Conservation (phyloP, 2,329 filamentous ascomycete species). For the Penicillium concentricum region DNA sequence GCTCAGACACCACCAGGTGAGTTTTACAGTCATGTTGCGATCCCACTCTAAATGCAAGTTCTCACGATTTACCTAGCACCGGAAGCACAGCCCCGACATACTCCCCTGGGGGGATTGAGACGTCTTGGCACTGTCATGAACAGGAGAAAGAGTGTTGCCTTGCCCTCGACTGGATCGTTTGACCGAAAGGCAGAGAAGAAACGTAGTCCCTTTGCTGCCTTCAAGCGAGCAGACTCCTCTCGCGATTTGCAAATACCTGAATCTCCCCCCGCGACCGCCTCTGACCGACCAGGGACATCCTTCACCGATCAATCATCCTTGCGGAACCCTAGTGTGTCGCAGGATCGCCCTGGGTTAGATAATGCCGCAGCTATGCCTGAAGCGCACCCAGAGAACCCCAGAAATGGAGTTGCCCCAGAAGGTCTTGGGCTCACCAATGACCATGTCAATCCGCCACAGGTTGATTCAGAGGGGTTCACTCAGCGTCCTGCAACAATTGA, state of each 20-base stretch:
- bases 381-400: slow-evolving; percentile 19
- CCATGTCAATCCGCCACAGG: slow-evolving; percentile 27
- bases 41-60: neutral
- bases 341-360: slow-evolving; percentile 23
- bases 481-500: slow-evolving; percentile 43
- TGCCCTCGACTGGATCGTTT: slow-evolving; percentile 31
- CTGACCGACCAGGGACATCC: slow-evolving; percentile 35
- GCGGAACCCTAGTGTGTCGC: slow-evolving; percentile 28
- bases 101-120: slow-evolving; percentile 45
- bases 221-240: slow-evolving; percentile 42
- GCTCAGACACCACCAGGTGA: slow-evolving; percentile 37
- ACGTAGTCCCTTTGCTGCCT: slow-evolving; percentile 43
- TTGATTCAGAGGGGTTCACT: slow-evolving; percentile 44
- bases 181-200: slow-evolving; percentile 41
- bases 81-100: slow-evolving; percentile 41
- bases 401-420: slow-evolving; percentile 31
- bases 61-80: slow-evolving; percentile 14
- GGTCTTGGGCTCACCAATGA: slow-evolving; percentile 20
- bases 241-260: slow-evolving; percentile 40
- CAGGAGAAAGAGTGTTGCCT: slow-evolving; percentile 44
- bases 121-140: slow-evolving; percentile 50
- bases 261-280: slow-evolving; percentile 28
- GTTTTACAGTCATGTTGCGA: slow-evolving; percentile 8
- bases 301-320: slow-evolving; percentile 28
- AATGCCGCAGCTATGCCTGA: slow-evolving; percentile 22